These are phyloP conservation scores for Volvox reticuliferus DNA, from an alignment of 139 green algal genomes.

Conservation along the genomic window DNA sequence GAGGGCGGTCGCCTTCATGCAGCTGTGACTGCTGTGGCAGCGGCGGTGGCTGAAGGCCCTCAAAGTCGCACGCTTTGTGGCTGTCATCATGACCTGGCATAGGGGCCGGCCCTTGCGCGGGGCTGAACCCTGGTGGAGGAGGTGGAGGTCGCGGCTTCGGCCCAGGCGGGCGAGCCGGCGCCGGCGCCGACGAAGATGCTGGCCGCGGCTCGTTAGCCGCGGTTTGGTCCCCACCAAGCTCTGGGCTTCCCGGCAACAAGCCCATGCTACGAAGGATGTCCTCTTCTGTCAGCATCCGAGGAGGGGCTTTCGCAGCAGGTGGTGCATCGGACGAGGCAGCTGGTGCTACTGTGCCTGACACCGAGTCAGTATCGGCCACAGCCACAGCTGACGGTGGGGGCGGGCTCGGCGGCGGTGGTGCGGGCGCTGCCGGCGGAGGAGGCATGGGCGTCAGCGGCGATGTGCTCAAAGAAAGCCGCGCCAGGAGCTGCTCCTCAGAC, in stretches of 20 bases:
- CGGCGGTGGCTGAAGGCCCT: not conserved
- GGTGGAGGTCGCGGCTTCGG: too few relatives aligned
- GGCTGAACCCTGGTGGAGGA: not conserved
- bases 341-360: not conserved
- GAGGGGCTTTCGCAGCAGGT: not conserved
- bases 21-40: not conserved
- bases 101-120: too few relatives aligned
- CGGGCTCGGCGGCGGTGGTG: not conserved
- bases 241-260: not conserved
- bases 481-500: conserved; percentile 37
- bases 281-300: conserved; percentile 40
- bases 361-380: not conserved
- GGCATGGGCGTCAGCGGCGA: not conserved
- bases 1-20: not conserved
- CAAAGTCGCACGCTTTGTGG: too few relatives aligned
- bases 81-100: too few relatives aligned
- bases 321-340: not conserved
- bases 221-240: not conserved
- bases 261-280: conserved; percentile 47
- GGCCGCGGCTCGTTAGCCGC: not conserved
- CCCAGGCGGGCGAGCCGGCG: not conserved
- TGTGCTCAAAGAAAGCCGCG: not conserved
- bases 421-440: not conserved
- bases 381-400: conserved; percentile 5
- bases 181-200: not conserved